phyloP scores from a whole-genome alignment of 345 rosid species.

The Geranium brycei region DNA sequence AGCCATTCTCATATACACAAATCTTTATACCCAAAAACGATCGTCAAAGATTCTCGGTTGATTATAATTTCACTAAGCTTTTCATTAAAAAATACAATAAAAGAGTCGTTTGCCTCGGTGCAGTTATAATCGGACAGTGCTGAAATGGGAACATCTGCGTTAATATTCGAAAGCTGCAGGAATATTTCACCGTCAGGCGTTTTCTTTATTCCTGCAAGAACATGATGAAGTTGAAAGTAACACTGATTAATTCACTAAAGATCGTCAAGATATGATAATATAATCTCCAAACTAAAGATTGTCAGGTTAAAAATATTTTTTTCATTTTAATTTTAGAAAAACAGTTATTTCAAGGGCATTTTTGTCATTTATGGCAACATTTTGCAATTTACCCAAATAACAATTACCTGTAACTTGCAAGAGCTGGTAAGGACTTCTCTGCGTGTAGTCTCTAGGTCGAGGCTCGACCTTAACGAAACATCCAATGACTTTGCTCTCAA shows the following conservation, averaged over 20 bases:
- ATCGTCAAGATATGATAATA: neutral
- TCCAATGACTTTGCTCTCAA: constrained; percentile 33
- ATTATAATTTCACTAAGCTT: neutral
- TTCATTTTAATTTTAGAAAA: neutral
- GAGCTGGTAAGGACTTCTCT: constrained; percentile 32
- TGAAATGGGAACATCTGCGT: constrained; percentile 21
- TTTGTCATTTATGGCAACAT: too few species aligned
- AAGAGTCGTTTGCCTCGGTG: constrained; percentile 25
- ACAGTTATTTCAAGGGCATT: neutral
- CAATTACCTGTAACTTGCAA: constrained; percentile 39
- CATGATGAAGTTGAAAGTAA: constrained; percentile 3
- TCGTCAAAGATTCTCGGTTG: neutral
- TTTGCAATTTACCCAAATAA: neutral
- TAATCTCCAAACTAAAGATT: neutral
- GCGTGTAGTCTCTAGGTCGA: constrained; percentile 27
- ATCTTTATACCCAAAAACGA: neutral
- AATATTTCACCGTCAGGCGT: constrained; percentile 16
- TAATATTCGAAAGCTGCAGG: constrained; percentile 24
- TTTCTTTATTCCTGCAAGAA: constrained; percentile 28
- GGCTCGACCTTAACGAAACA: constrained; percentile 42
- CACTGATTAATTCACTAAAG: neutral
- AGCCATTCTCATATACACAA: neutral
- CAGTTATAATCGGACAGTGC: constrained; percentile 36
- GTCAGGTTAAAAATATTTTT: neutral
- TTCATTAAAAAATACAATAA: neutral